Conservation (phyloP, 805 yeast genomes). For the Wickerhamomyces xylosicus region DNA sequence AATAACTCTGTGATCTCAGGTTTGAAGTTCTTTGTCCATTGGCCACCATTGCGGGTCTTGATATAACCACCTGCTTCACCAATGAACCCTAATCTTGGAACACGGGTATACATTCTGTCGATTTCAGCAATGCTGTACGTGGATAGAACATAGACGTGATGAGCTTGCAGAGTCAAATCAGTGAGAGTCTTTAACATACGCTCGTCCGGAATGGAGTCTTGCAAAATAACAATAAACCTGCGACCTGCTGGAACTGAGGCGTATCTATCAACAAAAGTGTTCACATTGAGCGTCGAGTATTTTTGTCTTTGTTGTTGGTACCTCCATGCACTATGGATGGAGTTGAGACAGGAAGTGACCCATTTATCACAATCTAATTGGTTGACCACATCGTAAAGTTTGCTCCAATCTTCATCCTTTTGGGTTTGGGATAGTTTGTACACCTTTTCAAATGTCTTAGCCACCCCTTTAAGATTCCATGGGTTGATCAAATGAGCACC, state of each 20-base stretch:
- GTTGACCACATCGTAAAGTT: slow-evolving; percentile 45
- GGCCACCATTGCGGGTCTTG: slow-evolving; percentile 35
- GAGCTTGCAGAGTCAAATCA: slow-evolving; percentile 39
- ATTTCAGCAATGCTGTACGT: slow-evolving; percentile 53
- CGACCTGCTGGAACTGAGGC: slow-evolving; percentile 14
- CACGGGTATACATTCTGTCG: slow-evolving; percentile 57
- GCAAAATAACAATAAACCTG: slow-evolving; percentile 37
- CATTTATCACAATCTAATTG: slow-evolving; percentile 67
- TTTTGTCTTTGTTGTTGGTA: slow-evolving; percentile 32
- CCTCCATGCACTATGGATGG: slow-evolving; percentile 43
- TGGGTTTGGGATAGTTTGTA: slow-evolving; percentile 56
- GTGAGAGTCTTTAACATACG: slow-evolving; percentile 45
- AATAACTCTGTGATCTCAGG: slow-evolving; percentile 39
- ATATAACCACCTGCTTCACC: slow-evolving; percentile 89
- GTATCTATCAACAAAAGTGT: slow-evolving; percentile 20
- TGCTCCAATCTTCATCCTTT: slow-evolving; percentile 49
- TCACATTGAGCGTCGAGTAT: slow-evolving; percentile 22
- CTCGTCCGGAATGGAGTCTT: slow-evolving; percentile 49
- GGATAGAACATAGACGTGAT: slow-evolving; percentile 65
- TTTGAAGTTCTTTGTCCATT: slow-evolving; percentile 11
- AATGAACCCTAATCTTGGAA: slow-evolving; percentile 65
- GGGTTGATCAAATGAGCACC: slow-evolving; percentile 83
- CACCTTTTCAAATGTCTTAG: slow-evolving; percentile 54
- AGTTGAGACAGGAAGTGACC: slow-evolving; percentile 48
- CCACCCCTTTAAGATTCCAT: slow-evolving; percentile 67